Evolutionary conservation across 306 rosid species (phyloP).

Genomic region (Vigna angularis): DNA sequence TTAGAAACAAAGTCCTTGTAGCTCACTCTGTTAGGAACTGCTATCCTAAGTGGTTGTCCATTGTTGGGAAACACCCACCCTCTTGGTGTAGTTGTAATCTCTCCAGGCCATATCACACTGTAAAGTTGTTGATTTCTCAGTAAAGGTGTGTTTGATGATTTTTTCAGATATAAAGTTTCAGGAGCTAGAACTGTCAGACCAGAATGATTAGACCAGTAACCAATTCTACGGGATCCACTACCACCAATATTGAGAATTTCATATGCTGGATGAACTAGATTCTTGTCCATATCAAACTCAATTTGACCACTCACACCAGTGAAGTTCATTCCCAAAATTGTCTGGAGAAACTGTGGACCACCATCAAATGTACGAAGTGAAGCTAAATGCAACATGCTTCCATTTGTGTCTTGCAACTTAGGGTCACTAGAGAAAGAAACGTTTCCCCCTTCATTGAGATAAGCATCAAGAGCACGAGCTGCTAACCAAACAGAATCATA

Average conservation of each 20-base stretch:
- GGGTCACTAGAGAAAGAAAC: slow-evolving; percentile 81
- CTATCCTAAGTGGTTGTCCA: slow-evolving; percentile 83
- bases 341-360: slow-evolving; percentile 65
- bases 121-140: slow-evolving; percentile 53
- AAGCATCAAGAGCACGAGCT: slow-evolving; percentile 76
- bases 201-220: slow-evolving; percentile 83
- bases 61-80: slow-evolving; percentile 97
- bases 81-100: slow-evolving; percentile 53
- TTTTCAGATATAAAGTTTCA: slow-evolving; percentile 58
- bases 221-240: slow-evolving; percentile 60
- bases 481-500: slow-evolving; percentile 89
- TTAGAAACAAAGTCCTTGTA: slow-evolving; percentile 69
- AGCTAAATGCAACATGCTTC: slow-evolving; percentile 59
- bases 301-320: slow-evolving; percentile 75
- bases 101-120: slow-evolving; percentile 90
- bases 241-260: slow-evolving; percentile 81
- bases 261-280: slow-evolving; percentile 71
- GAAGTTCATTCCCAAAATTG: slow-evolving; percentile 65
- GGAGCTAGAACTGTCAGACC: slow-evolving; percentile 68
- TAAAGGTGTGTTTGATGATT: slow-evolving; percentile 47
- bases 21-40: slow-evolving; percentile 74
- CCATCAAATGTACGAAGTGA: slow-evolving; percentile 70
- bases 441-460: slow-evolving; percentile 68
- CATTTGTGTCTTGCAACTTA: slow-evolving; percentile 56
- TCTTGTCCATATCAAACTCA: slow-evolving; percentile 64